A percentile compares a stretch with the other conserved stretches of the same genome.
Evolutionary conservation across 2,329 filamentous ascomycete species (phyloP).

Genomic region (Cyphellophora europaea): DNA sequence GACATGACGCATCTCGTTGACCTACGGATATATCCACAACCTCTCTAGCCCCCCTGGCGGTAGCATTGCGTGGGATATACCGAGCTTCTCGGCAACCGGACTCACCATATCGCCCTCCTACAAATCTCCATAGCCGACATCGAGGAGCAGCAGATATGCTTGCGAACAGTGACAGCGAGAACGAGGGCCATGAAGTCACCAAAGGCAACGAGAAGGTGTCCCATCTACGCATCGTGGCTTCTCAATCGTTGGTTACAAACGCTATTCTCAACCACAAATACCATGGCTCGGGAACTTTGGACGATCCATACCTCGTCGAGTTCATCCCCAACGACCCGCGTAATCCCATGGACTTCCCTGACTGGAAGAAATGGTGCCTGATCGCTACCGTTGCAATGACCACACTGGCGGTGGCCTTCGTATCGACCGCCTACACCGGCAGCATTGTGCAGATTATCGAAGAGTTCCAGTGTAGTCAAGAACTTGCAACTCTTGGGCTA

Average conservation of each 20-base stretch:
- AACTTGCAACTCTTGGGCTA: constrained; percentile 40
- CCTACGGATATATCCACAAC: too few relatives aligned
- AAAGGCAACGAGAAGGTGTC: constrained; percentile 7
- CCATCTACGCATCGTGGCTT: constrained; percentile 14
- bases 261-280: constrained; percentile 22
- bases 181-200: neutral
- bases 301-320: constrained; percentile 54
- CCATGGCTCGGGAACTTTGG: constrained; percentile 58
- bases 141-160: too few relatives aligned
- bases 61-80: too few relatives aligned
- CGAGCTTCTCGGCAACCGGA: too few relatives aligned
- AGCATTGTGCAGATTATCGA: constrained; percentile 44
- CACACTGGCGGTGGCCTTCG: constrained; percentile 50
- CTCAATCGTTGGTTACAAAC: constrained; percentile 13
- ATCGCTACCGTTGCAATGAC: constrained; percentile 37
- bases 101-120: too few relatives aligned
- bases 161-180: constrained; percentile 1
- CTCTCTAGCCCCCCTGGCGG: too few relatives aligned
- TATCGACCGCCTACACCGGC: constrained; percentile 48
- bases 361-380: constrained; percentile 51
- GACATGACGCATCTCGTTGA: too few relatives aligned
- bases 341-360: constrained; percentile 60
- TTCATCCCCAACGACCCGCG: constrained; percentile 38
- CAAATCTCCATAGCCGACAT: too few relatives aligned
- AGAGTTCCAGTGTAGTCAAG: constrained; percentile 37